Conservation (phyloP, 441 rosid species). For the Brassica balearica region DNA sequence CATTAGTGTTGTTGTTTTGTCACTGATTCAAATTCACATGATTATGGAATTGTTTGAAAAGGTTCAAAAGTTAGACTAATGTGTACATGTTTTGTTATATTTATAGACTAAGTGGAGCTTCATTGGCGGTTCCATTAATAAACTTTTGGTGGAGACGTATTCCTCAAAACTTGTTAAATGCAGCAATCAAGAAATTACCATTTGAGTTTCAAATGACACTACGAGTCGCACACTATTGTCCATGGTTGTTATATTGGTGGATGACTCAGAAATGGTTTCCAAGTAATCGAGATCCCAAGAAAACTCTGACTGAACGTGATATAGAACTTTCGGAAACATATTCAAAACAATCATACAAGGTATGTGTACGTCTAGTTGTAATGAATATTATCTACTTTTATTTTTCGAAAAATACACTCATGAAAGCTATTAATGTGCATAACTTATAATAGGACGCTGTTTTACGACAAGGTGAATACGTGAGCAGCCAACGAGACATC, state of each 20-base stretch:
- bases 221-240: slow-evolving; percentile 66
- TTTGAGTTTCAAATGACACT: slow-evolving; percentile 44
- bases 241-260: slow-evolving; percentile 88
- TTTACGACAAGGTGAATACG: slow-evolving; percentile 29
- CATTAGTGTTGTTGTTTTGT: neutral
- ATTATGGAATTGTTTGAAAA: neutral
- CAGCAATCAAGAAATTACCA: slow-evolving; percentile 53
- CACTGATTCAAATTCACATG: neutral
- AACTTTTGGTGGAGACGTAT: slow-evolving; percentile 85
- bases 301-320: slow-evolving; percentile 46
- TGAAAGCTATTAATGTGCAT: neutral
- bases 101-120: slow-evolving; percentile 63
- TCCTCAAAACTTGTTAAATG: slow-evolving; percentile 54
- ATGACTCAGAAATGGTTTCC: slow-evolving; percentile 80
- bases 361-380: neutral
- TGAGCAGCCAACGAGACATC: slow-evolving; percentile 55
- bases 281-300: slow-evolving; percentile 50
- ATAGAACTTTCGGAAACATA: slow-evolving; percentile 30
- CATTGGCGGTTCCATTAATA: slow-evolving; percentile 78
- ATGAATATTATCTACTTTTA: neutral
- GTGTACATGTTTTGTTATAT: neutral
- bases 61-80: neutral
- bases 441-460: neutral
- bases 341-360: slow-evolving; percentile 29
- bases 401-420: neutral